These are phyloP conservation scores for Gymnopus androsaceus DNA, from an alignment of 1,284 basidiomycete species.

Conservation along the genomic window DNA sequence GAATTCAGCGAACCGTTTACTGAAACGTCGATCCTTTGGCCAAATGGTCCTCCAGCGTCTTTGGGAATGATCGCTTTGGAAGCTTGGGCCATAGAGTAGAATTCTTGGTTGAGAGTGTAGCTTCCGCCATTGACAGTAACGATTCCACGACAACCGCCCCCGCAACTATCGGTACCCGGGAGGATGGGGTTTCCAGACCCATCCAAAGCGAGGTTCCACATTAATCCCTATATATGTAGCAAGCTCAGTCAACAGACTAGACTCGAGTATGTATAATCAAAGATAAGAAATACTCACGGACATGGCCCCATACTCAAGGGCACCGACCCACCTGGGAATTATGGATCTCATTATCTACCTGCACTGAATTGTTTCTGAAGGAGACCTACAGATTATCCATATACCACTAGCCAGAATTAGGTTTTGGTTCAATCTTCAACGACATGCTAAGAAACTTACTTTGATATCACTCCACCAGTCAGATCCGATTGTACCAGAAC, in stretches of 20 bases:
- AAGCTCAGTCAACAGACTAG: no score
- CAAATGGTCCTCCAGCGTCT: constrained; percentile 8
- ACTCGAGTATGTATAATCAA: neutral
- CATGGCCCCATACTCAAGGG: constrained; percentile 12
- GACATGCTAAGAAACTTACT: constrained; percentile 29
- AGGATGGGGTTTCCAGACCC: constrained; percentile 48
- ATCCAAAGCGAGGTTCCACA: constrained; percentile 58
- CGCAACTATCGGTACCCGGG: constrained; percentile 43
- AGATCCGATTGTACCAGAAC: constrained; percentile 29
- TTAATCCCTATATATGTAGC: no score
- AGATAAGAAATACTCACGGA: neutral
- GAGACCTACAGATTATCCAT: no score
- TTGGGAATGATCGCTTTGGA: constrained; percentile 8
- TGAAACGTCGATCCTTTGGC: constrained; percentile 1
- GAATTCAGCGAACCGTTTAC: neutral
- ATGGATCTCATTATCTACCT: no score
- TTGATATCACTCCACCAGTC: constrained; percentile 66
- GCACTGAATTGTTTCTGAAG: no score
- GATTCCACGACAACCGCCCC: neutral
- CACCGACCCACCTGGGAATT: constrained; percentile 16
- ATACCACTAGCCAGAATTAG: no score
- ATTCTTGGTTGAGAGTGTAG: constrained; percentile 9
- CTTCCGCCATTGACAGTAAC: constrained; percentile 6
- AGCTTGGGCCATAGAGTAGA: no score
- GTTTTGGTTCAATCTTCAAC: neutral